Conservation (phyloP, 768 basidiomycete genomes). For the Kwoniella heveanensis region DNA sequence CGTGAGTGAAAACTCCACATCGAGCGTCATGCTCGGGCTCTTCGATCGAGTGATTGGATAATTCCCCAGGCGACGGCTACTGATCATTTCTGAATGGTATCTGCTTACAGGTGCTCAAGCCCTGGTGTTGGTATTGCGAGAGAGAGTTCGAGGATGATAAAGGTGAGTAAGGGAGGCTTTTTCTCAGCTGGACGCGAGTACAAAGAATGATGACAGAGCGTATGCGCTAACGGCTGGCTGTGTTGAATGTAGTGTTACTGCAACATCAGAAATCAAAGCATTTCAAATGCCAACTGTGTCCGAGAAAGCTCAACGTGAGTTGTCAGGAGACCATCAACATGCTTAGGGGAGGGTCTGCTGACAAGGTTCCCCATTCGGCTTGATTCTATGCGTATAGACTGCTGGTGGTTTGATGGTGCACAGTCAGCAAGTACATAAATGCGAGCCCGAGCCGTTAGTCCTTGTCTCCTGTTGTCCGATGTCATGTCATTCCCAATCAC, state of each 20-base stretch:
- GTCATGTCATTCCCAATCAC: too few relatives aligned
- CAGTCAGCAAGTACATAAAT: slow-evolving; percentile 97
- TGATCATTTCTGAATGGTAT: not conserved
- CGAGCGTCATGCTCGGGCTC: not conserved
- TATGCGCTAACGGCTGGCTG: not conserved
- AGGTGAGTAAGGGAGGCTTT: slow-evolving; percentile 61
- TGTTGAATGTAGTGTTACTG: slow-evolving; percentile 72
- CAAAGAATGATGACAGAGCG: not conserved
- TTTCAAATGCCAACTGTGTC: slow-evolving; percentile 96
- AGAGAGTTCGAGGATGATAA: slow-evolving; percentile 99
- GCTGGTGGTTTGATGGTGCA: slow-evolving; percentile 97
- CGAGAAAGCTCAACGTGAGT: slow-evolving; percentile 75
- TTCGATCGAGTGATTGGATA: not conserved
- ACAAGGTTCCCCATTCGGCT: too few relatives aligned
- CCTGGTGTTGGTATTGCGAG: slow-evolving; percentile 99
- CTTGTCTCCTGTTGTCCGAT: too few relatives aligned
- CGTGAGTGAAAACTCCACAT: slow-evolving; percentile 32
- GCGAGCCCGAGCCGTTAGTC: slow-evolving; percentile 87
- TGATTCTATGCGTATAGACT: slow-evolving; percentile 58
- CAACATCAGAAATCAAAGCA: slow-evolving; percentile 99
- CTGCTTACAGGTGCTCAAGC: slow-evolving; percentile 49
- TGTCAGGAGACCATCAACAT: not conserved
- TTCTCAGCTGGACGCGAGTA: not conserved
- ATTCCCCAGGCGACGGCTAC: too few relatives aligned
- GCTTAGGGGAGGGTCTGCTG: slow-evolving; percentile 1